phyloP scores from a whole-genome alignment of 106 monocot species.

The Allium fistulosum region DNA sequence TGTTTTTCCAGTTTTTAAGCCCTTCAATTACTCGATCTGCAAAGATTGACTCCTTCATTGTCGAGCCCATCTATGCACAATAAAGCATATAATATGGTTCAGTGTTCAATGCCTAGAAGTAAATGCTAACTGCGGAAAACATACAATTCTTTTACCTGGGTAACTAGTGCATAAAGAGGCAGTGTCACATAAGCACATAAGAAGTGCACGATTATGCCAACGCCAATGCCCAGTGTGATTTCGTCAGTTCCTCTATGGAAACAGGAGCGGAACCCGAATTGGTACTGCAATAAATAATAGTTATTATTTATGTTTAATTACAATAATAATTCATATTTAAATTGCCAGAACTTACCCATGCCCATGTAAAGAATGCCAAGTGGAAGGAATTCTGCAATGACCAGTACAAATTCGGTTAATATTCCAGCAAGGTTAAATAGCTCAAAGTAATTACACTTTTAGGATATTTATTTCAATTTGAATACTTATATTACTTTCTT shows the following conservation, averaged over 20 bases:
- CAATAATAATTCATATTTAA: neutral
- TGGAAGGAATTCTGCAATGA: conserved; percentile 25
- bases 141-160: conserved; percentile 24
- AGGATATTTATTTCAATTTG: too few species aligned
- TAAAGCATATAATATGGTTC: neutral
- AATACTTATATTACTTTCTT: too few species aligned
- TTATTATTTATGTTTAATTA: neutral
- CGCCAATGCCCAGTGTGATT: conserved; percentile 13
- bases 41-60: conserved; percentile 37
- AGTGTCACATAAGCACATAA: conserved; percentile 47
- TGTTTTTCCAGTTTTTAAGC: conserved; percentile 27
- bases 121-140: too few species aligned
- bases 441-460: neutral
- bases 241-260: conserved; percentile 21
- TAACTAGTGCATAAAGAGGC: conserved; percentile 44
- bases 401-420: neutral
- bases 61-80: conserved; percentile 39
- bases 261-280: conserved; percentile 38
- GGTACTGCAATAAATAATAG: conserved; percentile 27
- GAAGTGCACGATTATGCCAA: conserved; percentile 29
- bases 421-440: neutral
- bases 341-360: conserved; percentile 5
- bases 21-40: conserved; percentile 25
- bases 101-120: too few species aligned
- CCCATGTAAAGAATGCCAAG: conserved; percentile 13